Conservation (phyloP, 2,329 filamentous ascomycete species). For the Fusarium falciforme region DNA sequence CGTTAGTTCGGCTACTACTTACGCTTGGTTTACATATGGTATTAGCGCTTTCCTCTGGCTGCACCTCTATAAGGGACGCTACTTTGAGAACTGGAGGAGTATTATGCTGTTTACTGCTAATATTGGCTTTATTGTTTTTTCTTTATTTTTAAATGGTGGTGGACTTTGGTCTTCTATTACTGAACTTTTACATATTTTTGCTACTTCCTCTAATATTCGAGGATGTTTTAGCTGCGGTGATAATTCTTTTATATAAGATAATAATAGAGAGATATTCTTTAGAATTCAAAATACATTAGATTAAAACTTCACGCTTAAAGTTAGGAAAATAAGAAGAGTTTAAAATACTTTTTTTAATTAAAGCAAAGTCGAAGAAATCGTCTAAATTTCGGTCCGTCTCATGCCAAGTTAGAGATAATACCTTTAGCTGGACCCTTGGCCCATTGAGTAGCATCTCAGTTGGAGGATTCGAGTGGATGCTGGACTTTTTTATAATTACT, state of each 20-base stretch:
- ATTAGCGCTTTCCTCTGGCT: conserved; percentile 32
- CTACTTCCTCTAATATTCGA: neutral
- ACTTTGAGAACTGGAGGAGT: conserved; percentile 23
- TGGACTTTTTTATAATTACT: neutral
- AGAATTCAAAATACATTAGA: neutral
- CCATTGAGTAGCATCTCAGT: conserved; percentile 2
- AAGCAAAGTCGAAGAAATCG: neutral
- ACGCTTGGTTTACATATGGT: conserved; percentile 39
- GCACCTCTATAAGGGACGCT: conserved; percentile 19
- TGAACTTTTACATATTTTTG: conserved; percentile 24
- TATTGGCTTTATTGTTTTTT: conserved; percentile 21
- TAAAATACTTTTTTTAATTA: neutral
- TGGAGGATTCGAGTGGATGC: neutral
- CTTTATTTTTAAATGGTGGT: conserved; percentile 29
- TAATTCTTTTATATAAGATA: neutral
- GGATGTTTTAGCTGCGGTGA: conserved; percentile 26
- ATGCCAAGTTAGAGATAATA: conserved; percentile 5
- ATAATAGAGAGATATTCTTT: neutral
- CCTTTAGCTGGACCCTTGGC: conserved; percentile 4
- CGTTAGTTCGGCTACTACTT: conserved; percentile 33
- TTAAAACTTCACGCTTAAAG: neutral
- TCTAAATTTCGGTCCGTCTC: neutral
- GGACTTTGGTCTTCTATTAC: conserved; percentile 34
- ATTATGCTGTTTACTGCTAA: conserved; percentile 30
- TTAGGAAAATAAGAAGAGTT: neutral